Conservation (phyloP, 257 asterid species). For the Solanum lignicaule region DNA sequence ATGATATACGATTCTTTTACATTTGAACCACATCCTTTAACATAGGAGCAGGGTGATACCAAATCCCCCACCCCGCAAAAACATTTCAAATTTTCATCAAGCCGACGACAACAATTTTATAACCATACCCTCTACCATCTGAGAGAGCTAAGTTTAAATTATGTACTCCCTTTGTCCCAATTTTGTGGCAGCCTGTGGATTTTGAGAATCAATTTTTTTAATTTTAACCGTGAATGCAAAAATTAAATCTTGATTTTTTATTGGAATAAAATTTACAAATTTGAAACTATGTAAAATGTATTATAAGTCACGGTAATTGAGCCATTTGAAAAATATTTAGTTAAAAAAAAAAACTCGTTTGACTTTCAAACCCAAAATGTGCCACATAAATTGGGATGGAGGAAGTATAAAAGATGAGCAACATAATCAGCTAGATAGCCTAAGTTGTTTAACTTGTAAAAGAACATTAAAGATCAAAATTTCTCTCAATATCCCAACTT, state of each 20-base stretch:
- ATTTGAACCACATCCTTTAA: background rate
- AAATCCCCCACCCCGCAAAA: background rate
- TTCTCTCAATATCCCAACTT: background rate
- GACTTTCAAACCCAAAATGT: background rate
- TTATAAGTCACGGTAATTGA: background rate
- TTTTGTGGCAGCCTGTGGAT: background rate
- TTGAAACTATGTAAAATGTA: background rate
- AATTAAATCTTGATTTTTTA: background rate
- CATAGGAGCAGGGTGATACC: background rate
- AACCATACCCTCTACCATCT: background rate
- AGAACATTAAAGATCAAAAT: background rate
- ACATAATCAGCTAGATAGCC: background rate
- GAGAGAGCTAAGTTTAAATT: background rate
- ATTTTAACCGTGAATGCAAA: background rate
- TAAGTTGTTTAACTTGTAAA: background rate
- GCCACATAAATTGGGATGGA: background rate
- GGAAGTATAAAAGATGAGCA: background rate
- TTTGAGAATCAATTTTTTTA: background rate
- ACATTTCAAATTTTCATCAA: background rate
- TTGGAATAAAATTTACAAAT: background rate
- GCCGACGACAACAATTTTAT: background rate
- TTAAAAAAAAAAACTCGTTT: background rate
- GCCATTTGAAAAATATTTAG: background rate
- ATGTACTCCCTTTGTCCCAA: background rate
- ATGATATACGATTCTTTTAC: background rate